Conservation (phyloP, 805 yeast genomes). For the Sugiyamaella floridensis region DNA sequence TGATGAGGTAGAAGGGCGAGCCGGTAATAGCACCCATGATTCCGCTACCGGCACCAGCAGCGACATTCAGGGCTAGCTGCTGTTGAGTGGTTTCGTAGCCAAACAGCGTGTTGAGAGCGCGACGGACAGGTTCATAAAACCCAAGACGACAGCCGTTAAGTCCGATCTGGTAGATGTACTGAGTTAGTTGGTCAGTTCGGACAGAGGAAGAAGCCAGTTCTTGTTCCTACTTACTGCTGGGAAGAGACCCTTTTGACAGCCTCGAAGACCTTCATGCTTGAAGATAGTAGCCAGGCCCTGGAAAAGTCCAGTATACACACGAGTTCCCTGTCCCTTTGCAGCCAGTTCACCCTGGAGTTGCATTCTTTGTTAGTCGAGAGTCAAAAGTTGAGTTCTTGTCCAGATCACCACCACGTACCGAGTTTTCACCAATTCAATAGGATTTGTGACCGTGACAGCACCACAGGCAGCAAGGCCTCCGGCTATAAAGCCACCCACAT, state of each 20-base stretch:
- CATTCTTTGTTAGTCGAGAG: conserved; percentile 47
- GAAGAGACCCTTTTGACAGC: conserved; percentile 80
- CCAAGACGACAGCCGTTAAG: conserved; percentile 94
- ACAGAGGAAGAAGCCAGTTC: neutral
- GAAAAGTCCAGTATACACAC: conserved; percentile 70
- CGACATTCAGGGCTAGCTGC: conserved; percentile 57
- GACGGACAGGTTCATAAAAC: conserved; percentile 81
- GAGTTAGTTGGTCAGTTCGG: neutral
- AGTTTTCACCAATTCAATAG: conserved; percentile 89
- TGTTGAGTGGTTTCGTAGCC: conserved; percentile 45
- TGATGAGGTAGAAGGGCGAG: conserved; percentile 85
- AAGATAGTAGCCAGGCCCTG: conserved; percentile 74
- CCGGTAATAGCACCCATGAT: conserved; percentile 83
- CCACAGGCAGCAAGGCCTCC: conserved; percentile 96
- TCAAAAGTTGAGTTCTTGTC: neutral
- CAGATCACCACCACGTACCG: conserved; percentile 17
- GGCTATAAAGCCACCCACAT: conserved; percentile 75
- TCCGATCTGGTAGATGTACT: conserved; percentile 77
- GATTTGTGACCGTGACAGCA: conserved; percentile 95
- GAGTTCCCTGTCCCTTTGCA: conserved; percentile 40
- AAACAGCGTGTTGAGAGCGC: conserved; percentile 45
- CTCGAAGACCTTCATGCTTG: conserved; percentile 77
- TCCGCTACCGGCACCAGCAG: conserved; percentile 79
- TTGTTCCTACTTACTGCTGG: conserved; percentile 48
- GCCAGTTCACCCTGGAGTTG: conserved; percentile 91